These are phyloP conservation scores for Penicillium canariense DNA, from an alignment of 495 filamentous ascomycete species.

Conservation along the genomic window DNA sequence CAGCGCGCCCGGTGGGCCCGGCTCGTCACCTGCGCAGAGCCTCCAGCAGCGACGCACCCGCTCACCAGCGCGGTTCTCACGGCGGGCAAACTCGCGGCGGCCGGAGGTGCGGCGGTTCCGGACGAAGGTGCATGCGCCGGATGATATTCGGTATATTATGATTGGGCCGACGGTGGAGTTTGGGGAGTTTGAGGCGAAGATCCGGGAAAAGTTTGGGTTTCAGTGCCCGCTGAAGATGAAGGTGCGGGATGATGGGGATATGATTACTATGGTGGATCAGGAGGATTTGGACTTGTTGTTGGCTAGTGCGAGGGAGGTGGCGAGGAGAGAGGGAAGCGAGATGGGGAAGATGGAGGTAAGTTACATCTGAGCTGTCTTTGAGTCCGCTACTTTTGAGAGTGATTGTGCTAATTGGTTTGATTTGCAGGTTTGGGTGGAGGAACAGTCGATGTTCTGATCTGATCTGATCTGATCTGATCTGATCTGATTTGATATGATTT, in stretches of 20 bases:
- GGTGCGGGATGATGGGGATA: slow-evolving; percentile 82
- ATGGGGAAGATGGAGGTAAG: slow-evolving; percentile 96
- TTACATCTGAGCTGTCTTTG: slow-evolving; percentile 12
- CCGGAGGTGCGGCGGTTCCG: slow-evolving; percentile 62
- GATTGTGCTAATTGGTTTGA: slow-evolving; percentile 9
- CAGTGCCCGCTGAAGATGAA: slow-evolving; percentile 72
- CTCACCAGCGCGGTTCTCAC: slow-evolving; percentile 30
- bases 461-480: not conserved
- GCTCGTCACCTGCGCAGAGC: not conserved
- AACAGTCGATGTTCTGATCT: slow-evolving; percentile 38
- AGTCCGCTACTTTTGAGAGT: not conserved
- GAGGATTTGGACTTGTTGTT: slow-evolving; percentile 92
- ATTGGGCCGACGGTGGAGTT: slow-evolving; percentile 71
- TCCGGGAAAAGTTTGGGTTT: slow-evolving; percentile 82
- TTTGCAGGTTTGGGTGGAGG: slow-evolving; percentile 65
- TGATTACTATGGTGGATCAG: slow-evolving; percentile 96
- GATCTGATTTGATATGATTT: no score
- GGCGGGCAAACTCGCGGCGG: slow-evolving; percentile 31
- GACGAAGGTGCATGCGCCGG: slow-evolving; percentile 81
- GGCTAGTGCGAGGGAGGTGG: slow-evolving; percentile 60
- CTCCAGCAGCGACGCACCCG: slow-evolving; percentile 26
- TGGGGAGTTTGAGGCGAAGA: slow-evolving; percentile 67
- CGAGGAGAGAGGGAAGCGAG: slow-evolving; percentile 70
- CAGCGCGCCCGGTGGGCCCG: slow-evolving; percentile 10
- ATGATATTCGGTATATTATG: slow-evolving; percentile 94